Base-by-base conservation (phyloP, 2,329 filamentous ascomycete genomes). In the Phialemonium atrogriseum region DNA sequence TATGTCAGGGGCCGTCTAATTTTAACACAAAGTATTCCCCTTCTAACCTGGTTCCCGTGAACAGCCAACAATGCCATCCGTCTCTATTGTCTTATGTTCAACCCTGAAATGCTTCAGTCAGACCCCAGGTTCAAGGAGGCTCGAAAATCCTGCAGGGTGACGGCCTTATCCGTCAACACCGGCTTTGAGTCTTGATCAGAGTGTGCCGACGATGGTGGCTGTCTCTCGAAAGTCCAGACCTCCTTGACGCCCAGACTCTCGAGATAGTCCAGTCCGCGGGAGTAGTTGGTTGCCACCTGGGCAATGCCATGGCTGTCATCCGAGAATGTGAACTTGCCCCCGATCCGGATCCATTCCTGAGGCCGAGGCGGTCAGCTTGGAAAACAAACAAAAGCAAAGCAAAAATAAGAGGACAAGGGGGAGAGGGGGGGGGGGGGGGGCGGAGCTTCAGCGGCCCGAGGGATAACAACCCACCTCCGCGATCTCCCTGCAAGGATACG, bases 221-320 rank as follows among this genome's bases (percentile, higher is more conserved):
- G 48, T 30, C 68, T 58, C 45, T 58, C 52, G 16, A 74, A 52
- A 5, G 68, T 73, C 69, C 70, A 80, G 2, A 91, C 60, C 36
- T 76, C 64, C 19, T 59, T 50, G 16, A 89, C 74, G 5, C 77
- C 79, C 10, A 85, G 59, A 37, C 62, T 68, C 41, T 76, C 68
- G 34, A 94, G 61, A 53, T 84, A 94, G 1, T 73, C 66, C 36
- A 93, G 58, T 5, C 83, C 76, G 24, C 72, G 73, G 27, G 55
- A 51, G 60, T 91, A 96, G 52, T 94, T 89, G 30, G 85, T 79
- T n/a, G 79, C 86, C 5, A 98, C 71, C 52, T 98, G 89, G 3
- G 73, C 81, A 36, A 86, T 72, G 23, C 84, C 84, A 61, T 98
- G 91, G 54, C 87, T 94, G 58, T 98, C 91, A 55, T 98, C 91